phyloP scores from a whole-genome alignment of 2,329 filamentous ascomycete species.

The Aspergillus eucalypticola region DNA sequence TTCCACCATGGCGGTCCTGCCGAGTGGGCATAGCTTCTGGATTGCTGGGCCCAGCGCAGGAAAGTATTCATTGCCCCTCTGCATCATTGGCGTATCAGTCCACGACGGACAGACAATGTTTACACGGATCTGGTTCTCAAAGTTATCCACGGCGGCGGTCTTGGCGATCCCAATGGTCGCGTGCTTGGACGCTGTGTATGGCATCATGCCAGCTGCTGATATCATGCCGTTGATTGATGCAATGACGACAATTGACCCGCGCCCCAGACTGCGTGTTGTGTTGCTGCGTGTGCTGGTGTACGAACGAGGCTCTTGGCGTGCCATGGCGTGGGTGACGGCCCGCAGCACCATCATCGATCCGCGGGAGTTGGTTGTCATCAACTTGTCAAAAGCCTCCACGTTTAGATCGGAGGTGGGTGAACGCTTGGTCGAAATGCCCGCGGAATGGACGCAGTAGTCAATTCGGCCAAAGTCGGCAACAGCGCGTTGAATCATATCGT shows the following conservation, averaged over 20 bases:
- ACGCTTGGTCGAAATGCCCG: slow-evolving; percentile 35
- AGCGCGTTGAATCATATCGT: slow-evolving; percentile 7
- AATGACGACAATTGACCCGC: slow-evolving; percentile 39
- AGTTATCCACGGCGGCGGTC: slow-evolving; percentile 58
- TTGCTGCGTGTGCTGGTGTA: background rate
- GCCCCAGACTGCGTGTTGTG: slow-evolving; percentile 16
- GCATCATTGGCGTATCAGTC: slow-evolving; percentile 7
- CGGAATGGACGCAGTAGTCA: slow-evolving; percentile 58
- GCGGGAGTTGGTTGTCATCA: background rate
- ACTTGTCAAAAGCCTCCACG: slow-evolving; percentile 56
- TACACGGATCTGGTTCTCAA: slow-evolving; percentile 32
- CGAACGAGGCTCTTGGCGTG: slow-evolving; percentile 1
- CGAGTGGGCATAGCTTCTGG: background rate
- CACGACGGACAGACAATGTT: slow-evolving; percentile 30
- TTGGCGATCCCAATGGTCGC: slow-evolving; percentile 59
- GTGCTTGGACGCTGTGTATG: slow-evolving; percentile 59
- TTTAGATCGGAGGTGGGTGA: slow-evolving; percentile 48
- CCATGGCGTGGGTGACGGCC: slow-evolving; percentile 2
- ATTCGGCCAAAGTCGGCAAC: slow-evolving; percentile 43
- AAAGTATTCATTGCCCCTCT: background rate
- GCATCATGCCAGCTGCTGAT: slow-evolving; percentile 35
- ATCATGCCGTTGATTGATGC: background rate
- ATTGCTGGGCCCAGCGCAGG: background rate
- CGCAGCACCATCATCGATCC: slow-evolving; percentile 9
- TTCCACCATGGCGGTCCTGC: slow-evolving; percentile 1